Percentiles rank a stretch among this genome's conserved stretches.
Conservation (phyloP, 805 yeast genomes). For the Schwanniomyces sp. region DNA sequence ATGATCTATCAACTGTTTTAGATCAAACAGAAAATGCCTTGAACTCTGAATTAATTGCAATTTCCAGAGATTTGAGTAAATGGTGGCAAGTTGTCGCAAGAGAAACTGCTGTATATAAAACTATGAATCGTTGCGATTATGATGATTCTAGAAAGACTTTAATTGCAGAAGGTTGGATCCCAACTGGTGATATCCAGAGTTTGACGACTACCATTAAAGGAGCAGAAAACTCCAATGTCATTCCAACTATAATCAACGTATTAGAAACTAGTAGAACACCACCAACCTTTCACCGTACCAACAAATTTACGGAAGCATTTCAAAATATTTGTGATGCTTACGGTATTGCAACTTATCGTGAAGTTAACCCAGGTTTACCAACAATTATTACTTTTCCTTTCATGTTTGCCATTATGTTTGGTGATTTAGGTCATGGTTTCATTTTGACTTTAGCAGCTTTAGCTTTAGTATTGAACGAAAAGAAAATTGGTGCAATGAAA, state of each 20-base stretch:
- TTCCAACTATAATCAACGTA: constrained; percentile 51
- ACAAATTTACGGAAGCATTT: constrained; percentile 90
- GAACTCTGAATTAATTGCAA: constrained; percentile 72
- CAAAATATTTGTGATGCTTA: constrained; percentile 94
- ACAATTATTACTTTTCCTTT: constrained; percentile 96
- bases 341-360: constrained; percentile 90
- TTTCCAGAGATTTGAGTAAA: constrained; percentile 69
- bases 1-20: constrained; percentile 36
- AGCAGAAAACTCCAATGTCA: constrained; percentile 51
- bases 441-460: constrained; percentile 75
- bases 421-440: constrained; percentile 96
- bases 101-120: constrained; percentile 80
- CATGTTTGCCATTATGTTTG: constrained; percentile 99
- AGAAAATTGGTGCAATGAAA: constrained; percentile 61
- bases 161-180: constrained; percentile 97
- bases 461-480: constrained; percentile 71
- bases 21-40: constrained; percentile 56
- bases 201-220: constrained; percentile 68
- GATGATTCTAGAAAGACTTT: constrained; percentile 83
- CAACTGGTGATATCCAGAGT: constrained; percentile 68
- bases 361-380: constrained; percentile 94
- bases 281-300: constrained; percentile 93
- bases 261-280: constrained; percentile 83
- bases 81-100: constrained; percentile 67
- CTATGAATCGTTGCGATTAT: constrained; percentile 76